Percentiles rank a stretch among this genome's conserved stretches.
phyloP scores from a whole-genome alignment of 73 alveolate genomes.

The Stentor roeselii region DNA sequence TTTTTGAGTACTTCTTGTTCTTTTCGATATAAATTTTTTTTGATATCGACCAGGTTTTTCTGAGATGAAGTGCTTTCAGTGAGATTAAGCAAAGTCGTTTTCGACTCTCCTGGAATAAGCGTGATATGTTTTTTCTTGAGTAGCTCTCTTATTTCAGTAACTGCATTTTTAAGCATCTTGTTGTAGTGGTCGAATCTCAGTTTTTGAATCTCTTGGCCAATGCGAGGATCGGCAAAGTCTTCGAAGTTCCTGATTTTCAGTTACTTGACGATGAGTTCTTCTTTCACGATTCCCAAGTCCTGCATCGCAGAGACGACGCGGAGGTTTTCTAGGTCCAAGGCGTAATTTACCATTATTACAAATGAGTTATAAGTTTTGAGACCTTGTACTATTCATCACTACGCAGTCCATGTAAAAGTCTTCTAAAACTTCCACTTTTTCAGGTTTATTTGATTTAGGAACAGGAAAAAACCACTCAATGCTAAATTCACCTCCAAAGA shows the following conservation, averaged over 20 bases:
- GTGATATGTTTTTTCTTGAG: background rate
- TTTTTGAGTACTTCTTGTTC: background rate
- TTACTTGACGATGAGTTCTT: slow-evolving; percentile 10
- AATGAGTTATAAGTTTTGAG: too few species aligned
- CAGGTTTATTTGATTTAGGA: too few species aligned
- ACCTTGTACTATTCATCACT: too few species aligned
- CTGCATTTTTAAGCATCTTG: slow-evolving; percentile 5
- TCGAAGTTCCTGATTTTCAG: background rate
- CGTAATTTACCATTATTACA: slow-evolving; percentile 10
- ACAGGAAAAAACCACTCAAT: too few species aligned
- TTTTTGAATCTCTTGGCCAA: background rate
- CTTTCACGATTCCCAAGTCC: background rate
- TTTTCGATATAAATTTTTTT: background rate
- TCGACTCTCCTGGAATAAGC: background rate
- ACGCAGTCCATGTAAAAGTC: too few species aligned
- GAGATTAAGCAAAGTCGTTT: background rate
- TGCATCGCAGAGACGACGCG: background rate
- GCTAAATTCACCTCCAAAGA: too few species aligned
- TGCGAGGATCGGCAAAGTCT: slow-evolving; percentile 5
- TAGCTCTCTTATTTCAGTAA: background rate
- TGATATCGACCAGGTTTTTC: background rate
- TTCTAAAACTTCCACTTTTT: too few species aligned
- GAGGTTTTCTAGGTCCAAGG: background rate
- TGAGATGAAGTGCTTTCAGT: background rate
- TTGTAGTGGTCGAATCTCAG: background rate